Conservation (phyloP, 2,329 filamentous ascomycete genomes). For the Colletotrichum aenigma region DNA sequence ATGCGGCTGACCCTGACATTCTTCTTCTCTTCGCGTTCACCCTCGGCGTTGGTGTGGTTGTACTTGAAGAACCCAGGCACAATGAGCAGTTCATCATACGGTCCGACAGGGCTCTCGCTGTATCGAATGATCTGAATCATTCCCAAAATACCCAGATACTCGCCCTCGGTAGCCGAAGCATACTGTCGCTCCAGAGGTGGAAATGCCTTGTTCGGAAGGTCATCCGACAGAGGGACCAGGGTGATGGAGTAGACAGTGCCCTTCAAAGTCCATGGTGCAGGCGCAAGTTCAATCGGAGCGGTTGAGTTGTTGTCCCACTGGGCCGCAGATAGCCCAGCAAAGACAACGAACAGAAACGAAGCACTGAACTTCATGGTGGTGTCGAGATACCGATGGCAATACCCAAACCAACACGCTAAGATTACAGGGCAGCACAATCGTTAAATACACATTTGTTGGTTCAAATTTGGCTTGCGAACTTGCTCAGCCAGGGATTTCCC, state of each 20-base stretch:
- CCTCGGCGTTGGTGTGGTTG: conserved; percentile 29
- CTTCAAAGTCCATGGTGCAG: conserved; percentile 23
- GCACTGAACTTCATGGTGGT: neutral
- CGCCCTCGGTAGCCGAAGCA: conserved; percentile 27
- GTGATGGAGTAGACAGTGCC: conserved; percentile 20
- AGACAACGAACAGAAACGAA: neutral
- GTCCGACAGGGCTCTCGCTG: conserved; percentile 51
- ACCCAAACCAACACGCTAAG: neutral
- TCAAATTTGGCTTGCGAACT: too few species aligned
- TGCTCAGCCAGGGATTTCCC: neutral
- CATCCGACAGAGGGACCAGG: neutral
- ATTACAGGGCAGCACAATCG: neutral
- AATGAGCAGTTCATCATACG: conserved; percentile 57
- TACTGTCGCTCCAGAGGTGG: neutral
- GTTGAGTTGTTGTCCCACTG: conserved; percentile 18
- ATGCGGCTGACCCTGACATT: conserved; percentile 52
- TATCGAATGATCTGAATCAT: conserved; percentile 57
- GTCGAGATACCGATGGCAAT: too few species aligned
- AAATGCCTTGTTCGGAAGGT: conserved; percentile 14
- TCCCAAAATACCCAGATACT: conserved; percentile 45
- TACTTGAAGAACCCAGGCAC: conserved; percentile 50
- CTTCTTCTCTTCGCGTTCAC: conserved; percentile 27
- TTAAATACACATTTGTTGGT: neutral
- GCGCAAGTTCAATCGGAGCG: conserved; percentile 8
- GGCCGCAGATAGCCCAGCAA: neutral